Conservation (phyloP, 2,329 filamentous ascomycete species). For the Venturia aucupariae region DNA sequence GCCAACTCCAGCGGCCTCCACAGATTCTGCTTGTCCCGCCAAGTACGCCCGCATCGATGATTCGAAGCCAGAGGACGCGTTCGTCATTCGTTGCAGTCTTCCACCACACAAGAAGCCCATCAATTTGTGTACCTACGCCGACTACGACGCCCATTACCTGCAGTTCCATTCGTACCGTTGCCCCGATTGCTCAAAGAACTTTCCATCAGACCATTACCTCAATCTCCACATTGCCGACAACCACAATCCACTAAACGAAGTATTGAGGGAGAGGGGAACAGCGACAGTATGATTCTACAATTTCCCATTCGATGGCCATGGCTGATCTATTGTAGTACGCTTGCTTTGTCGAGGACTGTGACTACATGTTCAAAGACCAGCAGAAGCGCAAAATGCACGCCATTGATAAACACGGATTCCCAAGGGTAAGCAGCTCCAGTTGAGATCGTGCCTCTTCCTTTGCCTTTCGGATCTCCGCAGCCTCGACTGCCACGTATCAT, state of each 20-base stretch:
- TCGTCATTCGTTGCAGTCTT: constrained; percentile 68
- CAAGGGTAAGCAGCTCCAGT: constrained; percentile 39
- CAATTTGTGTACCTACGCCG: constrained; percentile 63
- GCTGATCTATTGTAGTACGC: constrained; percentile 49
- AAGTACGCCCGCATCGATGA: constrained; percentile 17
- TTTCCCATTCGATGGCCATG: no score
- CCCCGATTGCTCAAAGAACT: constrained; percentile 73
- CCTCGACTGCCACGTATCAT: no score
- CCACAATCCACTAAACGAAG: constrained; percentile 70
- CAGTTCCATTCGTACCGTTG: constrained; percentile 78
- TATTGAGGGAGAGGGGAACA: constrained; percentile 69
- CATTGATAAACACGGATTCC: constrained; percentile 91
- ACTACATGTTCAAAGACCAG: constrained; percentile 71
- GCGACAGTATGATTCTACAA: constrained; percentile 58
- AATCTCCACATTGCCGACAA: constrained; percentile 81
- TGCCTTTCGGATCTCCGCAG: background rate
- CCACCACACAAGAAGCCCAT: constrained; percentile 71
- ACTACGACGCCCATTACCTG: constrained; percentile 81
- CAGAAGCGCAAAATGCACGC: constrained; percentile 81
- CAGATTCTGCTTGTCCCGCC: constrained; percentile 6
- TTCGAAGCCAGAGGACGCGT: constrained; percentile 32
- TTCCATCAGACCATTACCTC: constrained; percentile 75
- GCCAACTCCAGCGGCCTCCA: background rate
- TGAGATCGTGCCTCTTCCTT: background rate
- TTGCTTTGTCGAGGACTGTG: constrained; percentile 85